phyloP scores from a whole-genome alignment of 192 early-diverging fungal genomes.

The Piromyces sp. region DNA sequence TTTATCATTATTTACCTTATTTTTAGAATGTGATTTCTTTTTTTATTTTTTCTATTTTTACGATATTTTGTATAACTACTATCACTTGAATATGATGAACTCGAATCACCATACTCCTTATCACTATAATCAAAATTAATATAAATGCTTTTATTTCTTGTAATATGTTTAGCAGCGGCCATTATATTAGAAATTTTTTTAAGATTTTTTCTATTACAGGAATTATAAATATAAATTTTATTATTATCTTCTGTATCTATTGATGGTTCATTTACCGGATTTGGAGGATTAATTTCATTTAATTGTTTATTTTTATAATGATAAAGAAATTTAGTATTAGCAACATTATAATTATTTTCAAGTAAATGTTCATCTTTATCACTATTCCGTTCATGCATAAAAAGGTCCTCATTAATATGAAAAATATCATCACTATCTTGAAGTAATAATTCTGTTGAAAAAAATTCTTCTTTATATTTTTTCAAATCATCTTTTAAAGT shows the following conservation, averaged over 20 bases:
- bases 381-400: background rate
- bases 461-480: background rate
- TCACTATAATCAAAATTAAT: background rate
- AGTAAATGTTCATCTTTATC: background rate
- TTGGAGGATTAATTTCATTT: background rate
- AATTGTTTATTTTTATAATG: background rate
- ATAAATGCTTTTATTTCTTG: background rate
- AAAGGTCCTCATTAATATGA: background rate
- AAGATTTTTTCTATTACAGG: constrained; percentile 4
- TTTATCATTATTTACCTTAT: no score
- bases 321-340: background rate
- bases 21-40: no score
- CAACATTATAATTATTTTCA: background rate
- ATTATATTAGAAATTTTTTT: background rate
- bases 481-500: no score
- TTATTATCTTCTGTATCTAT: background rate
- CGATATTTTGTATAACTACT: no score
- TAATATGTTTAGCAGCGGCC: background rate
- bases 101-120: background rate
- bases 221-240: background rate
- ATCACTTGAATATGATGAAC: no score
- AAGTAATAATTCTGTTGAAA: background rate
- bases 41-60: no score
- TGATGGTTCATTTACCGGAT: background rate
- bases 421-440: background rate